These are phyloP conservation scores for Nicotiana paniculata DNA, from an alignment of 257 asterid genomes.

Conservation along the genomic window DNA sequence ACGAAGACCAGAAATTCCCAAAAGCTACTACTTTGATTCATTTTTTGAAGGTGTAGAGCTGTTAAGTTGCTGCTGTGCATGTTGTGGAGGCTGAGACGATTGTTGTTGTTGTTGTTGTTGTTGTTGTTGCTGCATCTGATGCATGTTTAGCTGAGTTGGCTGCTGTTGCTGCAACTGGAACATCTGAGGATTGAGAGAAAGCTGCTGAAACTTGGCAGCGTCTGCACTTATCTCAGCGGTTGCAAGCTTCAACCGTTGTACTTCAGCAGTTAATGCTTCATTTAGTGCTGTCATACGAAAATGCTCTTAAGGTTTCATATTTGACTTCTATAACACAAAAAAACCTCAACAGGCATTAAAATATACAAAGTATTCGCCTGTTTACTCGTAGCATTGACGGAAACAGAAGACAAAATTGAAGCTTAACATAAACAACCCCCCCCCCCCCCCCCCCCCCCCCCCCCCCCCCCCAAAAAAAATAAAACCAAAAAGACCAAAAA, in stretches of 20 bases:
- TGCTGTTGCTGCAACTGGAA: slow-evolving; percentile 38
- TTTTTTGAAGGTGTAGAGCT: slow-evolving; percentile 24
- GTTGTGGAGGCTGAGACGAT: slow-evolving; percentile 12
- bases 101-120: slow-evolving; percentile 15
- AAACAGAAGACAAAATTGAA: not conserved
- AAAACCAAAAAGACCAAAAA: no score
- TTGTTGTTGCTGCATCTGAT: slow-evolving; percentile 25
- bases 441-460: no score
- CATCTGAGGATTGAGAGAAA: slow-evolving; percentile 42
- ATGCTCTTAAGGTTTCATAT: not conserved
- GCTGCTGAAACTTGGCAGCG: slow-evolving; percentile 45
- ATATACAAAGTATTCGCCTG: not conserved
- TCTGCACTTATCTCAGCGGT: slow-evolving; percentile 37
- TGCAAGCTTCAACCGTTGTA: slow-evolving; percentile 56
- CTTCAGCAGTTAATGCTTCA: slow-evolving; percentile 50
- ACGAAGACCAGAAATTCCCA: not conserved
- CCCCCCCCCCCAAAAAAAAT: not conserved
- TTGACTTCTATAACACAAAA: not conserved
- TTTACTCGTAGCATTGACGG: not conserved
- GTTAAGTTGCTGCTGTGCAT: slow-evolving; percentile 26
- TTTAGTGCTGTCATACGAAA: slow-evolving; percentile 41
- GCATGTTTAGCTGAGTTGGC: slow-evolving; percentile 27
- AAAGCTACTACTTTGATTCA: slow-evolving; percentile 25
- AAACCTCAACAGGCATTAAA: not conserved
- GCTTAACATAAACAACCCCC: not conserved